Base-by-base conservation (phyloP, 257 asterid species). In the Plantago elongata region DNA sequence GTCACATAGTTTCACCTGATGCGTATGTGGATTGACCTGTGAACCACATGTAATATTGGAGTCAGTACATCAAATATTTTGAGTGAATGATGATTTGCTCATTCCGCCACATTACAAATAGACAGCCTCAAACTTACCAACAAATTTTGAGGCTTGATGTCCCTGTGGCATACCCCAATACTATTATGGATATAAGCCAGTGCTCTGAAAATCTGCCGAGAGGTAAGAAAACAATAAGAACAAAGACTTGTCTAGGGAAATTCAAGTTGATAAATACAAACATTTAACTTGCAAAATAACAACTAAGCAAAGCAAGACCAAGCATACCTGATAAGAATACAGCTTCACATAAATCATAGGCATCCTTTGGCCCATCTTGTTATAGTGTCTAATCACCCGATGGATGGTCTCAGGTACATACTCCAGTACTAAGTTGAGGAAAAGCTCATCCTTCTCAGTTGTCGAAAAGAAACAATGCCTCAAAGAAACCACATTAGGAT, bases 61-160 rank as follows among this genome's bases (percentile, higher is more conserved):
- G 40, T 40, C 13, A 60, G 14, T 22, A 18, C 7, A 22, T 44
- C 40, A 34, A 29, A 18, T 60, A 16, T 18, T 13, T 3, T 15
- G 2, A 4, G 56, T 0, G 3, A 9, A 17, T 14, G 30, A 4
- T 12, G 3, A 9, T 54, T 29, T 13, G n/a, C 43, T 2, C 40
- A 18, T 30, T 11, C 13, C 3, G 38, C 45, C 14, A 11, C 63
- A n/a, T 40, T n/a, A 3, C 13, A 13, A 42, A 40, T n/a, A 42
- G 46, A 7, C 63, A 14, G 54, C 17, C 9, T 57, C 22, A 60
- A 7, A 56, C 87, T 51, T 74, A 91, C 98, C 97, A 91, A 76
- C 45, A 91, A 79, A 77, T 91, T 91, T 55, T 91, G 98, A 7
- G 98, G 97, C 67, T 91, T 91, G 72, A 91, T 91, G 79, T 91